Evolutionary conservation across 2,329 filamentous ascomycete species (phyloP), one percentile per base, ranked within the genome.

Genomic region (Myotisia sp.): DNA sequence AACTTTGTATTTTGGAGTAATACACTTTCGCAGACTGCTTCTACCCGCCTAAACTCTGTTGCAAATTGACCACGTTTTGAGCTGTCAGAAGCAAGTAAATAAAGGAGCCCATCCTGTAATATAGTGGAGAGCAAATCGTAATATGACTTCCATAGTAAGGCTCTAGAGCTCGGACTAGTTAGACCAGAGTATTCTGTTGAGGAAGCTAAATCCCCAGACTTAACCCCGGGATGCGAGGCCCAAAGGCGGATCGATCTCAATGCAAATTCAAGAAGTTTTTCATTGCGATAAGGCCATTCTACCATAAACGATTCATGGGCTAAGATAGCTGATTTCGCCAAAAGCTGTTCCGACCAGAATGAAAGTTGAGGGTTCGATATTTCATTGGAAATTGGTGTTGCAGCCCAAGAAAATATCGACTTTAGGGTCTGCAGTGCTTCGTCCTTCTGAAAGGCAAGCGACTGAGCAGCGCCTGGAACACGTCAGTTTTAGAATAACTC

Each of bases 1-100:
- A 98, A 98, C 18, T 70, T 67, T 0, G 80, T 81, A 51, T 92
- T 83, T 37, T 70, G 70, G 3, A 94, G 65, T 17, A 98, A 62
- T 3, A 90, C 64, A 10, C 68, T 68, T 54, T 94, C 85, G 51
- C 92, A 95, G 6, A 76, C 70, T 2, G 70, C 58, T 55, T 95
- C 84, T 6, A 86, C 77, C 33, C 70, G 72, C 51, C 84, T 82
- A 34, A 94, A 56, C 58, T 95, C 87, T 17, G 72, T 66, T 33
- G 76, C 70, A 47, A 93, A 70, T 47, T 79, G 76, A 26, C 62
- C 63, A 33, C 71, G 71, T 21, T 66, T 64, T 3, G 71, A 44
- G 1, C 50, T 51, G 14, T 52, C 44, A 19, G 49, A 42, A 2
- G 47, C 38, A 20, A 51, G 41, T 6, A 43, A 41, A 34, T 61